Percentiles rank a stretch among this genome's conserved stretches.
Conservation (phyloP, 176 grass and related monocot species). For the Oryza coarctata region DNA sequence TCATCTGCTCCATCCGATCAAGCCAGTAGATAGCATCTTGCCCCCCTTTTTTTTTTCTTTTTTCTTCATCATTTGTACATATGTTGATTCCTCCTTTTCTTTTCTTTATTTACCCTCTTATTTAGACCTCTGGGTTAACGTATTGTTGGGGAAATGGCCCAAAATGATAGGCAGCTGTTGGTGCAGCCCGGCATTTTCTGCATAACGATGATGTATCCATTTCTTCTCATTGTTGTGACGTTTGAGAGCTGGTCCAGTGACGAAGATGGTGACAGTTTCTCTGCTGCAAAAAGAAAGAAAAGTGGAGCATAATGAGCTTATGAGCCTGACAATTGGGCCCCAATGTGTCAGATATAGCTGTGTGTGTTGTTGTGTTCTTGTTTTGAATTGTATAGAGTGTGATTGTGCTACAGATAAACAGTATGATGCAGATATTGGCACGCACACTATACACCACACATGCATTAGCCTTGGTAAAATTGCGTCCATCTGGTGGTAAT, state of each 20-base stretch:
- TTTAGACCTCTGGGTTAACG: conserved; percentile 16
- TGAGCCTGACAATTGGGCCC: neutral
- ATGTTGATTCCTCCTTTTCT: conserved; percentile 8
- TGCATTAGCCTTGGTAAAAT: neutral
- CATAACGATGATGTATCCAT: neutral
- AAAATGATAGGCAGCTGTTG: conserved; percentile 39
- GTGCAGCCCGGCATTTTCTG: neutral
- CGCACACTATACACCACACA: neutral
- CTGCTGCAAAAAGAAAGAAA: neutral
- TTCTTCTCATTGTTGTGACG: conserved; percentile 27
- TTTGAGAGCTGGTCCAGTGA: conserved; percentile 8
- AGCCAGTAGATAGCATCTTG: conserved; percentile 52
- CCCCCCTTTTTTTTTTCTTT: too few relatives aligned
- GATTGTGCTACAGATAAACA: neutral
- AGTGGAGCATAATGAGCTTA: neutral
- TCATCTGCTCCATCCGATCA: conserved; percentile 23
- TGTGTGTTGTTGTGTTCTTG: neutral
- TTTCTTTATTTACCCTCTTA: neutral
- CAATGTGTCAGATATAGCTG: neutral
- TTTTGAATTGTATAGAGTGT: neutral
- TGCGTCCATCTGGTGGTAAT: too few relatives aligned
- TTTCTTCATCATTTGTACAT: conserved; percentile 55
- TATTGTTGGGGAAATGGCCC: conserved; percentile 35
- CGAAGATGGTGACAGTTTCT: conserved; percentile 7
- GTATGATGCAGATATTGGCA: neutral